phyloP scores from a whole-genome alignment of 352 stramenopile genomes.

The Globisporangium alternatum region DNA sequence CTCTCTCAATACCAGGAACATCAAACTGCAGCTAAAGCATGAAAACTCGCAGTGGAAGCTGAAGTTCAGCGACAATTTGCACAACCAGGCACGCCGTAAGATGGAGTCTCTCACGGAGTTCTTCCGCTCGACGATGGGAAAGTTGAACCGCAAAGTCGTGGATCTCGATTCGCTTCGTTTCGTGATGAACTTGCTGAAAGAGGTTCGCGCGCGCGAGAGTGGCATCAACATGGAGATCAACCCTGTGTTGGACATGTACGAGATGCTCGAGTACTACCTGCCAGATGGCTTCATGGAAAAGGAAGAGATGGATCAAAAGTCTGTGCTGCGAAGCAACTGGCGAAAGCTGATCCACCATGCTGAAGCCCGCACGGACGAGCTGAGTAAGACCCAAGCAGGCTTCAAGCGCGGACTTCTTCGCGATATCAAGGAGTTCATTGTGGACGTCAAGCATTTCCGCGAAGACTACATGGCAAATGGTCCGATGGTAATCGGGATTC shows the following conservation, averaged over 20 bases:
- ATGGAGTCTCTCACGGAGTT: conserved; percentile 96
- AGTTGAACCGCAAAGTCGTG: conserved; percentile 92
- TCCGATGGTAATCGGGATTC: conserved; percentile 96
- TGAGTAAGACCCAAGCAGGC: conserved; percentile 93
- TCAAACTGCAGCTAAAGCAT: conserved; percentile 96
- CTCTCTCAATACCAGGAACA: conserved; percentile 95
- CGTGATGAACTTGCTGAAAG: conserved; percentile 97
- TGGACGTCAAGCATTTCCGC: conserved; percentile 95
- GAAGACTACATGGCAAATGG: conserved; percentile 96
- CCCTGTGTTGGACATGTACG: conserved; percentile 98
- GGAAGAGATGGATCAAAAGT: conserved; percentile 99
- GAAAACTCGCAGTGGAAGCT: conserved; percentile 97
- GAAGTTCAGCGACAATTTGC: conserved; percentile 97
- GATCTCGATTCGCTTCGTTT: conserved; percentile 96
- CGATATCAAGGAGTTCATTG: conserved; percentile 96
- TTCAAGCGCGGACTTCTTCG: conserved; percentile 96
- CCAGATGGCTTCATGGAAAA: conserved; percentile 98
- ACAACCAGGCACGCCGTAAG: conserved; percentile 91
- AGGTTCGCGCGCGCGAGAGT: conserved; percentile 96
- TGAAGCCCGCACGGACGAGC: conserved; percentile 92
- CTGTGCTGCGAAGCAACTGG: conserved; percentile 95
- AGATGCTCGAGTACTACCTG: conserved; percentile 94
- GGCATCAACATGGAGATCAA: conserved; percentile 99
- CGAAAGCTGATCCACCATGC: conserved; percentile 96
- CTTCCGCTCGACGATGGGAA: conserved; percentile 92